Percentiles rank a stretch among this genome's conserved stretches.
Evolutionary conservation across 306 rosid genomes (phyloP).

Genomic region (Acacia acuminata): DNA sequence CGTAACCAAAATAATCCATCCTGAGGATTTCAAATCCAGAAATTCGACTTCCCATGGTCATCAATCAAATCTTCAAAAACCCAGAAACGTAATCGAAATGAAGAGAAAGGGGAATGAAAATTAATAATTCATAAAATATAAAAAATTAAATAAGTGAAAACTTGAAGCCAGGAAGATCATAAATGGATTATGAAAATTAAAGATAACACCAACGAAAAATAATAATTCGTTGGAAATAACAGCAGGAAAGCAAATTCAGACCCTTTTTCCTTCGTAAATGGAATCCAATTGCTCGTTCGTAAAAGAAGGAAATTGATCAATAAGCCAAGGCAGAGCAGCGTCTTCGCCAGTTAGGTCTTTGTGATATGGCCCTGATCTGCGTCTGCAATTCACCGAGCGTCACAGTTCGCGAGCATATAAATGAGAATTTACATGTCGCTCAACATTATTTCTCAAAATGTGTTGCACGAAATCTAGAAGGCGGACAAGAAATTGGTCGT

Average conservation of each 20-base stretch:
- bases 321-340: background rate
- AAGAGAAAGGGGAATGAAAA: background rate
- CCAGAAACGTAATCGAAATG: background rate
- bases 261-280: background rate
- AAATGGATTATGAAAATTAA: background rate
- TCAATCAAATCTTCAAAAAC: conserved; percentile 2
- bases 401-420: background rate
- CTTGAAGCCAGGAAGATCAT: background rate
- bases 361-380: conserved; percentile 21
- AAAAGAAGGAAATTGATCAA: background rate
- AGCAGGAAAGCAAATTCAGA: background rate
- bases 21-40: background rate
- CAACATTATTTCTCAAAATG: background rate
- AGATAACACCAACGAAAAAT: background rate
- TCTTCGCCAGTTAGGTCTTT: conserved; percentile 12
- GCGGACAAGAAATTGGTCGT: background rate
- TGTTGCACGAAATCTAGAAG: background rate
- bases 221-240: background rate
- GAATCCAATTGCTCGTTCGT: background rate
- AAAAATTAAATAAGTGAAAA: background rate
- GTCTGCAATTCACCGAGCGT: background rate
- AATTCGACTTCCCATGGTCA: background rate
- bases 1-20: background rate
- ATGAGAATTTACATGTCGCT: background rate
- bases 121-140: background rate